A percentile compares a stretch with the other conserved stretches of the same genome.
phyloP scores from a whole-genome alignment of 164 flowering plant species.

The Nymphaea colorata region DNA sequence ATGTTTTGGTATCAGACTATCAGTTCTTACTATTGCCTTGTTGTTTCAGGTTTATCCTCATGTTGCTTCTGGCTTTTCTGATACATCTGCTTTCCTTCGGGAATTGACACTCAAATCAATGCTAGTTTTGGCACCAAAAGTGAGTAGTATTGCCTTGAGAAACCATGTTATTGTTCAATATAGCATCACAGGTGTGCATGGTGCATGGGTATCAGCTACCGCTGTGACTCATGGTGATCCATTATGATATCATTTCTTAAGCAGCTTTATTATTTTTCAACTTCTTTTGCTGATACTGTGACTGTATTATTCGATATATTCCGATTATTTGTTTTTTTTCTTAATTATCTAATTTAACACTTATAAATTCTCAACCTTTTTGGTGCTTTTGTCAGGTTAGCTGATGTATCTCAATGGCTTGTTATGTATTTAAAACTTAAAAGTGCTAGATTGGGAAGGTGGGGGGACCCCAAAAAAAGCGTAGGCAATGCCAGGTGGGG shows the following conservation, averaged over 20 bases:
- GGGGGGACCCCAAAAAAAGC: too few species aligned
- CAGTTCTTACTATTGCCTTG: neutral
- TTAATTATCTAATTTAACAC: too few species aligned
- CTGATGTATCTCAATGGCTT: too few species aligned
- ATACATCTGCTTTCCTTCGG: slow-evolving; percentile 86
- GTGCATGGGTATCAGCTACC: neutral
- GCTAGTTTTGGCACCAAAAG: slow-evolving; percentile 98
- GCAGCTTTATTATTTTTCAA: neutral
- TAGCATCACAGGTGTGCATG: neutral
- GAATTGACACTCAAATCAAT: slow-evolving; percentile 94
- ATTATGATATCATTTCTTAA: neutral
- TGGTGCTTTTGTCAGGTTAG: too few species aligned
- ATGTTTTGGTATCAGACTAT: too few species aligned
- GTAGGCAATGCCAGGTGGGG: too few species aligned
- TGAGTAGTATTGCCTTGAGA: slow-evolving; percentile 11
- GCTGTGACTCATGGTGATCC: neutral
- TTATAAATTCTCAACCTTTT: too few species aligned
- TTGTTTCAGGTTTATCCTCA: slow-evolving; percentile 73
- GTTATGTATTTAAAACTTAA: too few species aligned
- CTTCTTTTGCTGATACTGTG: neutral
- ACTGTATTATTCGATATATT: too few species aligned
- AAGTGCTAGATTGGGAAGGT: too few species aligned
- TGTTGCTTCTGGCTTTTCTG: slow-evolving; percentile 89
- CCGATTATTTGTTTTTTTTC: too few species aligned
- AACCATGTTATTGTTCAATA: neutral